Evolutionary conservation across 2,329 filamentous ascomycete genomes (phyloP).

Genomic region (Penicillium psychrosexuale): DNA sequence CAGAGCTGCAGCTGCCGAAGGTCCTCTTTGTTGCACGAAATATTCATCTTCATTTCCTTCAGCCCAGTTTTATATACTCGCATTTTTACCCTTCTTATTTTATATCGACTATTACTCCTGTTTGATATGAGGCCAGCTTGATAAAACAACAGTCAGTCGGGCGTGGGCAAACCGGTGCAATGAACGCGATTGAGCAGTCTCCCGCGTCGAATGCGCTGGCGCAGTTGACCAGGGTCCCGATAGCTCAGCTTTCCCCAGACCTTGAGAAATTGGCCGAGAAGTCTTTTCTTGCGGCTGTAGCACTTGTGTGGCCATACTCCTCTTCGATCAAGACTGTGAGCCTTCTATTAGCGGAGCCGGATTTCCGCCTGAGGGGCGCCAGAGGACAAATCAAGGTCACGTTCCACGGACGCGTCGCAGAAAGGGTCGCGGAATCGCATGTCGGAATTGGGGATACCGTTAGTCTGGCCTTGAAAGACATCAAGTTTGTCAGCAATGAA

Average conservation of each 20-base stretch:
- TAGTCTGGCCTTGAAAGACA: slow-evolving; percentile 65
- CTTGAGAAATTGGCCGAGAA: slow-evolving; percentile 25
- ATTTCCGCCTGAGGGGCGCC: slow-evolving; percentile 72
- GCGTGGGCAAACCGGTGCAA: slow-evolving; percentile 17
- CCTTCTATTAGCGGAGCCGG: slow-evolving; percentile 78
- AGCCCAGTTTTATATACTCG: background rate
- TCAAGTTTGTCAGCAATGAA: slow-evolving; percentile 59
- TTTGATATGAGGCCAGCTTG: slow-evolving; percentile 1
- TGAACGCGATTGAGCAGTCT: slow-evolving; percentile 29
- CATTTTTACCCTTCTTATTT: background rate
- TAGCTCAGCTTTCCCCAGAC: slow-evolving; percentile 42
- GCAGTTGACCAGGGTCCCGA: slow-evolving; percentile 32
- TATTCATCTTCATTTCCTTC: background rate
- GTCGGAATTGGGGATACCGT: slow-evolving; percentile 78
- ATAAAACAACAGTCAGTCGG: slow-evolving; percentile 1
- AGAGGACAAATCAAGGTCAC: slow-evolving; percentile 78
- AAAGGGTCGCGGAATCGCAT: slow-evolving; percentile 62
- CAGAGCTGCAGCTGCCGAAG: background rate
- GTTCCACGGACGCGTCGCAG: slow-evolving; percentile 68
- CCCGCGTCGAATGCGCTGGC: slow-evolving; percentile 21
- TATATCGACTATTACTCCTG: background rate
- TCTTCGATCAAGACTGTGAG: slow-evolving; percentile 70
- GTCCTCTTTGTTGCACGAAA: background rate
- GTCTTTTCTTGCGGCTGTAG: slow-evolving; percentile 67
- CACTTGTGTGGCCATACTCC: slow-evolving; percentile 89